phyloP scores from a whole-genome alignment of 169 alveolate genomes.

The Plasmodium ovale region DNA sequence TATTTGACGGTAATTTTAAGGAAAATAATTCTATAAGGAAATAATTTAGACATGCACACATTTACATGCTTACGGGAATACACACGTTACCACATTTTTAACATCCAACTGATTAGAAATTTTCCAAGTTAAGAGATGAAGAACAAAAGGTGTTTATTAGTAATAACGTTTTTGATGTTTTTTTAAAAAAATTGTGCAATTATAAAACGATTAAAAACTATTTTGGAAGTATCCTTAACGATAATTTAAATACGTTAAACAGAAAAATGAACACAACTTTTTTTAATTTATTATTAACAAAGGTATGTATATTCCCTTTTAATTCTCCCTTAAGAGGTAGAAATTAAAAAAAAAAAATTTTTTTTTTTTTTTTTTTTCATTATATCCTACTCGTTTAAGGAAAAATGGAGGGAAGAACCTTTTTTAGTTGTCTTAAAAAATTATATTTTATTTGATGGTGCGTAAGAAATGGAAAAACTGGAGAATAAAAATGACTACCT shows the following conservation, averaged over 20 bases:
- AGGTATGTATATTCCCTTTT: slow-evolving; percentile 13
- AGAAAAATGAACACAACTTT: slow-evolving; percentile 10
- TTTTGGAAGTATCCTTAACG: slow-evolving; percentile 32
- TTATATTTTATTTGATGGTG: slow-evolving; percentile 26
- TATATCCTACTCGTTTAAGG: slow-evolving; percentile 10
- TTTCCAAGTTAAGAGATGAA: slow-evolving; percentile 35
- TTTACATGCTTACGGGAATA: not conserved
- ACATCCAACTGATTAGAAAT: slow-evolving; percentile 9
- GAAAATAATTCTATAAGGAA: not conserved
- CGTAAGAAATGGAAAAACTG: not conserved
- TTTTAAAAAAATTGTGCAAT: slow-evolving; percentile 17
- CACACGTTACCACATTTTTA: not conserved
- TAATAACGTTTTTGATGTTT: slow-evolving; percentile 19
- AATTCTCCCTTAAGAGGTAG: not conserved
- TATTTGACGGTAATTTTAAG: slow-evolving; percentile 37
- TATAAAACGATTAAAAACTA: slow-evolving; percentile 30
- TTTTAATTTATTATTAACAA: slow-evolving; percentile 17
- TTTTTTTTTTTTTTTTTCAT: slow-evolving; percentile 5
- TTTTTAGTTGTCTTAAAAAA: slow-evolving; percentile 37
- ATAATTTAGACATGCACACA: not conserved
- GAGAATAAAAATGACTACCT: not conserved
- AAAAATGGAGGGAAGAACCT: slow-evolving; percentile 27
- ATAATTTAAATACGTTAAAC: slow-evolving; percentile 24
- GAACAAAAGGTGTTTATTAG: slow-evolving; percentile 38
- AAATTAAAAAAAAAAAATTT: not conserved